Evolutionary conservation across 192 early-diverging fungal genomes (phyloP).

Genomic region (Gigaspora rosea): DNA sequence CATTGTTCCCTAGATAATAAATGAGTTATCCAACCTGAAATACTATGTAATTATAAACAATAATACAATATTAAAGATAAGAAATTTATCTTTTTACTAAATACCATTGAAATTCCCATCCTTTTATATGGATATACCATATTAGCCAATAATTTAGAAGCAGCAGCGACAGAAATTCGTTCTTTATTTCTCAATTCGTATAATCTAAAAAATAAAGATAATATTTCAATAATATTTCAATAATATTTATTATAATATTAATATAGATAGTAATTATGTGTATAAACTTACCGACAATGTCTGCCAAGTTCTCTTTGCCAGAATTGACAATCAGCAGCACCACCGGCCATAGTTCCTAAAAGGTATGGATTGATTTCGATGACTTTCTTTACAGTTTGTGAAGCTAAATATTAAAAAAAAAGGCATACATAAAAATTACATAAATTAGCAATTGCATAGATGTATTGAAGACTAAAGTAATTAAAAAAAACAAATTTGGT

Average conservation of each 20-base stretch:
- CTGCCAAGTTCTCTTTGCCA: slow-evolving; percentile 98
- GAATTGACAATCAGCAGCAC: slow-evolving; percentile 97
- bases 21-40: not conserved
- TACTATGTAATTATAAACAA: not conserved
- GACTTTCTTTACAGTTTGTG: slow-evolving; percentile 96
- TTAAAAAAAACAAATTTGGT: not conserved
- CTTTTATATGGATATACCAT: slow-evolving; percentile 98
- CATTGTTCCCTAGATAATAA: slow-evolving; percentile 83
- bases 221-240: slow-evolving; percentile 13
- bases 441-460: not conserved
- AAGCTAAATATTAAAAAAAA: slow-evolving; percentile 55
- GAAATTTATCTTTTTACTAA: not conserved
- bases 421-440: not conserved
- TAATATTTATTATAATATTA: not conserved
- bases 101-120: slow-evolving; percentile 96
- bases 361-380: slow-evolving; percentile 99
- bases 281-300: slow-evolving; percentile 64
- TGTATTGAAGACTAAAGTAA: not conserved
- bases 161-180: slow-evolving; percentile 96
- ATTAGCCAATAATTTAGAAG: slow-evolving; percentile 95
- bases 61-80: not conserved
- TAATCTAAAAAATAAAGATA: slow-evolving; percentile 48
- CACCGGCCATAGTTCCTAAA: slow-evolving; percentile 98
- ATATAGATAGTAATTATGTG: not conserved
- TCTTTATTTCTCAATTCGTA: slow-evolving; percentile 98